Conservation (phyloP, 2,329 filamentous ascomycete species). For the Blastomyces parvus region DNA sequence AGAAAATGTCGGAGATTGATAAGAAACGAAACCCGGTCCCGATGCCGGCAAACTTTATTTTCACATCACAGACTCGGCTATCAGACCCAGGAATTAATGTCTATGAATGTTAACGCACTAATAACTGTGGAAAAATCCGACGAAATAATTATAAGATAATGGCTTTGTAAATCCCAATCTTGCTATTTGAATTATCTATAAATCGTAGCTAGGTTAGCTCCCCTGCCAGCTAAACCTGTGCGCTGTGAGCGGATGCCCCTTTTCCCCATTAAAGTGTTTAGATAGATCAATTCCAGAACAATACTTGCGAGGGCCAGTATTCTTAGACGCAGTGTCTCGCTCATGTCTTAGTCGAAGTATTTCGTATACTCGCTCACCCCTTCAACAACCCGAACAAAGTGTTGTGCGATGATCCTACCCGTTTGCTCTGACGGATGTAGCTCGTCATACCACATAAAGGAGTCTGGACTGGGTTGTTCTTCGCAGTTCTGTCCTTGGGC, state of each 20-base stretch:
- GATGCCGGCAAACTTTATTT: neutral
- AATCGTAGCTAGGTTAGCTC: neutral
- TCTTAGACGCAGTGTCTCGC: neutral
- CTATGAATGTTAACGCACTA: neutral
- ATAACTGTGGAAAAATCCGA: no score
- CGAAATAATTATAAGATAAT: neutral
- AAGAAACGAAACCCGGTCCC: neutral
- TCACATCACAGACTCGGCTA: neutral
- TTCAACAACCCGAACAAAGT: constrained; percentile 47
- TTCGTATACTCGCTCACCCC: constrained; percentile 32
- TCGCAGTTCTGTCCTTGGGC: constrained; percentile 33
- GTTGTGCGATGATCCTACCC: constrained; percentile 47
- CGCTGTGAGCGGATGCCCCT: neutral
- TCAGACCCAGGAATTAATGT: neutral
- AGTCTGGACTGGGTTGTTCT: constrained; percentile 41
- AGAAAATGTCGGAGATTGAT: neutral
- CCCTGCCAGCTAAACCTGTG: neutral
- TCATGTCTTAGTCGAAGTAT: constrained; percentile 15
- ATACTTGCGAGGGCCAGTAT: neutral
- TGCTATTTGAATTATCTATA: neutral
- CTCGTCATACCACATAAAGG: constrained; percentile 65
- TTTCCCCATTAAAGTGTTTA: neutral
- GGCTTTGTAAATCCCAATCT: neutral
- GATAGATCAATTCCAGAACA: neutral
- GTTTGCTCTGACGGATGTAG: constrained; percentile 61